A percentile compares a stretch with the other conserved stretches of the same genome.
phyloP scores from a whole-genome alignment of 768 basidiomycete genomes.

The Lactifluus subvellereus region DNA sequence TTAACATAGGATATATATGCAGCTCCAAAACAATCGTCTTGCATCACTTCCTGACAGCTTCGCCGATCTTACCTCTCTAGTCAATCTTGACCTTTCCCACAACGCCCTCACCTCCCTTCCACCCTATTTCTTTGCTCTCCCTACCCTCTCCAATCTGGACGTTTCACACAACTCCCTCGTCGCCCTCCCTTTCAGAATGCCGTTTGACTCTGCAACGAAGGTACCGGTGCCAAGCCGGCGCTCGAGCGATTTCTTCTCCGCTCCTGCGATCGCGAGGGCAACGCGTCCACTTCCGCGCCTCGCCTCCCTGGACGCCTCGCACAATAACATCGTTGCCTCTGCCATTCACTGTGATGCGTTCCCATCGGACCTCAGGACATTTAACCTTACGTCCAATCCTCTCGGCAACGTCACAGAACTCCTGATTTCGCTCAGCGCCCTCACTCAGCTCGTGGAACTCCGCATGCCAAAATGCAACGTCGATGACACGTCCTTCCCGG shows the following conservation, averaged over 20 bases:
- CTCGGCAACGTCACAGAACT: conserved; percentile 36
- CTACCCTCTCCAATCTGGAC: conserved; percentile 59
- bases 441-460: conserved; percentile 18
- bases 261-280: conserved; percentile 55
- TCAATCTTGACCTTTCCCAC: conserved; percentile 66
- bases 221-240: conserved; percentile 29
- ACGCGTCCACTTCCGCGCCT: conserved; percentile 62
- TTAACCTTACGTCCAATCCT: conserved; percentile 66
- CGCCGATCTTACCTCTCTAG: conserved; percentile 60
- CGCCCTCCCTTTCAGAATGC: conserved; percentile 54
- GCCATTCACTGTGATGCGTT: conserved; percentile 47
- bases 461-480: conserved; percentile 35
- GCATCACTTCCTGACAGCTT: conserved; percentile 56
- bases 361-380: conserved; percentile 49
- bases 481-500: conserved; percentile 52
- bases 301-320: conserved; percentile 53
- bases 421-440: conserved; percentile 12
- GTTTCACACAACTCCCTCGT: conserved; percentile 64
- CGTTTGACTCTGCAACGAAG: conserved; percentile 37
- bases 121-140: conserved; percentile 57
- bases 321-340: conserved; percentile 56
- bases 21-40: conserved; percentile 77
- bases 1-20: conserved; percentile 9
- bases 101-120: conserved; percentile 64
- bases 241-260: conserved; percentile 52